phyloP scores from a whole-genome alignment of 2,329 filamentous ascomycete genomes.

The Diaporthe destruens region DNA sequence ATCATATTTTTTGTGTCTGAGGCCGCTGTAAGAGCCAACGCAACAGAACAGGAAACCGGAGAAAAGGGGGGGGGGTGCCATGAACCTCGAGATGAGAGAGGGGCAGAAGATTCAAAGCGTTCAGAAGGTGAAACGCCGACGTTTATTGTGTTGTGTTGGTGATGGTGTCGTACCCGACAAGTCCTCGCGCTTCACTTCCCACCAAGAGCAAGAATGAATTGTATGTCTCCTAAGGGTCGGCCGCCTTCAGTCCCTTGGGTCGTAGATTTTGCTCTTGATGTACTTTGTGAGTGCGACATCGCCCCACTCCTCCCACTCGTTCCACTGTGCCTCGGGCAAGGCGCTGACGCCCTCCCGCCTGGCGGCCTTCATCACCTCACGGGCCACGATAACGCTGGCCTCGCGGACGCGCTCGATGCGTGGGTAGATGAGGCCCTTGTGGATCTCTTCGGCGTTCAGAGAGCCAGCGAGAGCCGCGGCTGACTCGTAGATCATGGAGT shows the following conservation, averaged over 20 bases:
- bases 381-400: conserved; percentile 86
- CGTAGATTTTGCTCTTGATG: conserved; percentile 72
- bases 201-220: conserved; percentile 40
- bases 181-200: conserved; percentile 33
- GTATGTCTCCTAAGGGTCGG: conserved; percentile 41
- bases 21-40: conserved; percentile 1
- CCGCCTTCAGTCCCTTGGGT: conserved; percentile 56
- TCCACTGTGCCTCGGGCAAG: conserved; percentile 76
- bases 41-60: conserved; percentile 29
- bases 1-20: conserved; percentile 36
- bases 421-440: conserved; percentile 89
- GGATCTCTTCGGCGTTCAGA: conserved; percentile 84
- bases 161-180: conserved; percentile 29
- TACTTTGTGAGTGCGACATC: conserved; percentile 71
- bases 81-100: not conserved
- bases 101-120: conserved; percentile 8
- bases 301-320: conserved; percentile 80
- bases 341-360: conserved; percentile 82
- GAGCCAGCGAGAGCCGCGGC: conserved; percentile 84
- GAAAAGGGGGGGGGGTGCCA: not conserved
- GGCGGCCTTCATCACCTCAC: conserved; percentile 93
- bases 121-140: conserved; percentile 37
- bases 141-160: conserved; percentile 16
- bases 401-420: conserved; percentile 92
- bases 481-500: conserved; percentile 97